phyloP scores from a whole-genome alignment of 2,329 filamentous ascomycete species.

The Aspergillus fumigatiaffinis region DNA sequence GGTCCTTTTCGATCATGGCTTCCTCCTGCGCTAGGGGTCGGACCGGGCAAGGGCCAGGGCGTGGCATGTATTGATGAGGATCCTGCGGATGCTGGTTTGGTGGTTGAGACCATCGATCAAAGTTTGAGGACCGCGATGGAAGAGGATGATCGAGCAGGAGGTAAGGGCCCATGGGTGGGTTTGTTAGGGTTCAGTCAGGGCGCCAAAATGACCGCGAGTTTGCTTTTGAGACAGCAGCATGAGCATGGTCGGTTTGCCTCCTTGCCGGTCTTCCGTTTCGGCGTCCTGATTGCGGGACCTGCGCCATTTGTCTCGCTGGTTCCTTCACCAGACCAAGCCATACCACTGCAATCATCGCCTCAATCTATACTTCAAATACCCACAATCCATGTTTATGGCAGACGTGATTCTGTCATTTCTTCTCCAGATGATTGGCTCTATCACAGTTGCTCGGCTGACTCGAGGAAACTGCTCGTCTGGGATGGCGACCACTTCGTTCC shows the following conservation, averaged over 20 bases:
- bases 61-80: constrained; percentile 43
- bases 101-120: constrained; percentile 30
- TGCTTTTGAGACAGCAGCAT: constrained; percentile 58
- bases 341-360: not conserved
- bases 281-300: constrained; percentile 58
- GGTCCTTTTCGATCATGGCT: constrained; percentile 64
- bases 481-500: constrained; percentile 68
- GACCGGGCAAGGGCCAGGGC: not conserved
- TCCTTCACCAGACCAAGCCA: not conserved
- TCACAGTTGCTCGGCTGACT: constrained; percentile 55
- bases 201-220: constrained; percentile 56
- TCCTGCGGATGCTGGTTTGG: constrained; percentile 31
- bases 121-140: constrained; percentile 37
- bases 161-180: constrained; percentile 52
- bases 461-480: constrained; percentile 63
- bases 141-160: constrained; percentile 46
- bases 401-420: constrained; percentile 46
- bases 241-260: too few relatives aligned
- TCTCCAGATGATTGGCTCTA: not conserved
- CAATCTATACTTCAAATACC: constrained; percentile 48
- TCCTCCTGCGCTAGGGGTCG: constrained; percentile 26
- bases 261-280: constrained; percentile 51
- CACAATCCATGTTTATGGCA: constrained; percentile 65
- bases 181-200: constrained; percentile 65
- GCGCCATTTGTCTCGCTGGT: constrained; percentile 51